Conservation (phyloP, 2,329 filamentous ascomycete genomes). For the Fusarium praegraminearum region DNA sequence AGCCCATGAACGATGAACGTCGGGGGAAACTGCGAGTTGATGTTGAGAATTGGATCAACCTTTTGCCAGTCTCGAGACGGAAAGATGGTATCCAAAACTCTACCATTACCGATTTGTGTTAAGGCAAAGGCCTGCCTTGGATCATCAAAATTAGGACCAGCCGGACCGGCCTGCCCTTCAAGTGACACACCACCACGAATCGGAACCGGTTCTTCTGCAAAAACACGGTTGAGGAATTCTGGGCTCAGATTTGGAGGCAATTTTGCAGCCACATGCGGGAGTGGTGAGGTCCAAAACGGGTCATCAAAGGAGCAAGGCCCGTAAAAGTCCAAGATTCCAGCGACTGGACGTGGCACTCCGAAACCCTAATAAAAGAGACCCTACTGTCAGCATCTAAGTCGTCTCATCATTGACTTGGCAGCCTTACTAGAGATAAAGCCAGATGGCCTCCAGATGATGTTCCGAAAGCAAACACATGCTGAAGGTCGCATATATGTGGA, state of each 20-base stretch:
- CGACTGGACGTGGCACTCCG: slow-evolving; percentile 2
- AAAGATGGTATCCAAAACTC: background rate
- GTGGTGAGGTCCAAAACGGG: background rate
- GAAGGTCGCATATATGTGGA: background rate
- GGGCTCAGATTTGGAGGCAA: background rate
- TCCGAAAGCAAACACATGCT: slow-evolving; percentile 16
- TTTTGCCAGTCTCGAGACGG: slow-evolving; percentile 3
- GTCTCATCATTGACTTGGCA: too few relatives aligned
- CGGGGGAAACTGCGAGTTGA: background rate
- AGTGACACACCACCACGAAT: slow-evolving; percentile 1
- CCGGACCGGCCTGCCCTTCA: slow-evolving; percentile 1
- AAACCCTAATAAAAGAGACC: background rate
- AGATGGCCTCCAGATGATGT: slow-evolving; percentile 13
- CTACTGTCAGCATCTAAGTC: too few relatives aligned
- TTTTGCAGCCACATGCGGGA: slow-evolving; percentile 4
- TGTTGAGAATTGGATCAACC: slow-evolving; percentile 5
- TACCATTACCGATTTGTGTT: background rate
- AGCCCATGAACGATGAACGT: background rate
- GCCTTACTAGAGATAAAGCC: background rate
- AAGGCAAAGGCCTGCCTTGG: slow-evolving; percentile 7
- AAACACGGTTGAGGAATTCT: slow-evolving; percentile 2
- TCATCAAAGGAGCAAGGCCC: background rate
- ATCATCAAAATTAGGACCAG: slow-evolving; percentile 2
- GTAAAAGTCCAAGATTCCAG: slow-evolving; percentile 8
- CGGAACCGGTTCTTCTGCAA: background rate